Evolutionary conservation across 129 eudicot species (phyloP).

Genomic region (Flaveria sonorensis): DNA sequence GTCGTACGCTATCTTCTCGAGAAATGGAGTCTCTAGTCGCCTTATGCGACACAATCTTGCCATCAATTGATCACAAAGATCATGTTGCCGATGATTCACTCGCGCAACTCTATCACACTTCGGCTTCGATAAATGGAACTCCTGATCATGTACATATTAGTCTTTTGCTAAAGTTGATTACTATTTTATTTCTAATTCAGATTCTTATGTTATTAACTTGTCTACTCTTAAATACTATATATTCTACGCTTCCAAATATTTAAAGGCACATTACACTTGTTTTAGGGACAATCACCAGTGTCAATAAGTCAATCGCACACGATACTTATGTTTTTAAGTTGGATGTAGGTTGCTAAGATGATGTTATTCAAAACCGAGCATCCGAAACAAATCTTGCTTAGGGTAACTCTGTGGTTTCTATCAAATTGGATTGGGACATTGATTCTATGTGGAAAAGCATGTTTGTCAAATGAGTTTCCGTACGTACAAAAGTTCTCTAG

Average conservation of each 20-base stretch:
- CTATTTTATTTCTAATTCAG: background rate
- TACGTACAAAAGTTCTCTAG: conserved; percentile 33
- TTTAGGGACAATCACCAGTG: too few species aligned
- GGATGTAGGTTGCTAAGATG: conserved; percentile 32
- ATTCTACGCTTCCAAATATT: too few species aligned
- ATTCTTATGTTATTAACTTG: too few species aligned
- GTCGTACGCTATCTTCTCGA: conserved; percentile 18
- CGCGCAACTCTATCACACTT: conserved; percentile 33
- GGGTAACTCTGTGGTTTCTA: conserved; percentile 29
- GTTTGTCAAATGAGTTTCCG: conserved; percentile 40
- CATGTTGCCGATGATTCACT: conserved; percentile 18
- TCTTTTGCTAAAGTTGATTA: too few species aligned
- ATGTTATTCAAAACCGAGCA: conserved; percentile 25
- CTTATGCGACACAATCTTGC: conserved; percentile 45
- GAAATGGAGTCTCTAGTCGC: conserved; percentile 50
- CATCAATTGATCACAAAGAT: conserved; percentile 14
- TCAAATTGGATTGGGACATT: conserved; percentile 36
- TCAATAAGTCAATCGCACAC: too few species aligned
- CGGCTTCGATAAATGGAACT: conserved; percentile 46
- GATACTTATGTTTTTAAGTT: background rate
- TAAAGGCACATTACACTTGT: too few species aligned
- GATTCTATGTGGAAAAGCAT: conserved; percentile 34
- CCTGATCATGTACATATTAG: conserved; percentile 23
- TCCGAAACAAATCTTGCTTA: conserved; percentile 32
- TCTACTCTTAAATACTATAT: too few species aligned